Base-by-base conservation (phyloP, 2,329 filamentous ascomycete genomes). In the Microcera coccophila region DNA sequence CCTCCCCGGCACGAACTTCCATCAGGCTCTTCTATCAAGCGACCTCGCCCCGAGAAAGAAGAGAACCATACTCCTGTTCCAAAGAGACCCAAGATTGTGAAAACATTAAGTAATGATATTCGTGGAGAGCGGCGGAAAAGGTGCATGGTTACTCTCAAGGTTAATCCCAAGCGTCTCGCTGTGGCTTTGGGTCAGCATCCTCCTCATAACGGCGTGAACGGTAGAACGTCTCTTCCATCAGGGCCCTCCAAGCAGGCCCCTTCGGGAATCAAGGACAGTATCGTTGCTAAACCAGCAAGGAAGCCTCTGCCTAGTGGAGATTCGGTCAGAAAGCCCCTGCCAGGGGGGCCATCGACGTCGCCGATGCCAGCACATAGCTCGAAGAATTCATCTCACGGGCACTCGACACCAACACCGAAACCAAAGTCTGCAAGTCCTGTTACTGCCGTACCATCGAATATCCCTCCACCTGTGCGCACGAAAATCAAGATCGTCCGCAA, bases 401-500 rank as follows among this genome's bases (percentile, higher is more conserved):
- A 54, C 26, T 49, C 50, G 3, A 47, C 35, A 20, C 46, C 55
- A 4, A 52, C 52, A 3, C 47, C 58, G 2, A 49, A 50, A 11
- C 46, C 53, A 8, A 63, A 58, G 36, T 45, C 52, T 17, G 46
- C 49, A 16, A 60, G 39, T 35, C 41, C 48, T 12, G 20, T 17
- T 12, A 5, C 29, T 18, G 20, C 12, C 49, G 53, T 39, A 53
- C 57, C 53, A 3, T 43, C 52, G 10, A 46, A 44, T 5, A 59
- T 58, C 4, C 60, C 61, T 12, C 41, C 54, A 11, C 39, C 48
- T 14, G 55, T 55, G 17, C 52, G 63, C 19, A 60, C 62, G 2
- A 67, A 67, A 49, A 67, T 67, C 18, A 67, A 67, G 36, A 61
- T 67, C 32, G 60, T 67, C n/a, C 57, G 62, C 35, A 67, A 66